Percentiles rank a stretch among this genome's conserved stretches.
Evolutionary conservation across 345 rosid genomes (phyloP).

Genomic region (Theobroma cacao): DNA sequence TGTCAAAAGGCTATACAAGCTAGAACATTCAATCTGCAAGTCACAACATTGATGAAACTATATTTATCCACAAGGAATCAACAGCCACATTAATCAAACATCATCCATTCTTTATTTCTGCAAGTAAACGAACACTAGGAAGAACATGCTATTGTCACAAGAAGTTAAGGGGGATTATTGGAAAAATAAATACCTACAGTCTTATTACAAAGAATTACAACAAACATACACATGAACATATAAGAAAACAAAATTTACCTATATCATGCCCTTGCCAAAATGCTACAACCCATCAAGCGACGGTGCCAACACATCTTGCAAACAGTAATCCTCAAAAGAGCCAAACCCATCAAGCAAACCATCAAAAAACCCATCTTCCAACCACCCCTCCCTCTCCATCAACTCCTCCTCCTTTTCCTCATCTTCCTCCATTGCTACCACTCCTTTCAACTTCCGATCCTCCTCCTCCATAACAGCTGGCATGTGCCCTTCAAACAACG

Average conservation of each 20-base stretch:
- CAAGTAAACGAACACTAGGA: background rate
- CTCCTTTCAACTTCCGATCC: conserved; percentile 2
- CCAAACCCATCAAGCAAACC: conserved; percentile 50
- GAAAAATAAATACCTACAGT: background rate
- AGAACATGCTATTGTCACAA: background rate
- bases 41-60: background rate
- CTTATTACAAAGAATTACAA: background rate
- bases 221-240: background rate
- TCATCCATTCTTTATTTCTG: background rate
- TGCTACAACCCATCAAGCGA: conserved; percentile 12
- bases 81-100: background rate
- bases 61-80: background rate
- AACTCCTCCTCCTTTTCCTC: conserved; percentile 14
- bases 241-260: background rate
- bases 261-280: background rate
- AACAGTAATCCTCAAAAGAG: conserved; percentile 33
- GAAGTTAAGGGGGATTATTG: background rate
- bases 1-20: background rate
- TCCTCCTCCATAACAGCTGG: conserved; percentile 37
- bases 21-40: background rate
- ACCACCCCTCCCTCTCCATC: background rate
- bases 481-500: conserved; percentile 77
- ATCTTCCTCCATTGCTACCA: conserved; percentile 15
- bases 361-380: conserved; percentile 30
- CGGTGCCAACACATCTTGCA: conserved; percentile 38